Conservation (phyloP, 306 rosid species). For the Macrotyloma uniflorum region DNA sequence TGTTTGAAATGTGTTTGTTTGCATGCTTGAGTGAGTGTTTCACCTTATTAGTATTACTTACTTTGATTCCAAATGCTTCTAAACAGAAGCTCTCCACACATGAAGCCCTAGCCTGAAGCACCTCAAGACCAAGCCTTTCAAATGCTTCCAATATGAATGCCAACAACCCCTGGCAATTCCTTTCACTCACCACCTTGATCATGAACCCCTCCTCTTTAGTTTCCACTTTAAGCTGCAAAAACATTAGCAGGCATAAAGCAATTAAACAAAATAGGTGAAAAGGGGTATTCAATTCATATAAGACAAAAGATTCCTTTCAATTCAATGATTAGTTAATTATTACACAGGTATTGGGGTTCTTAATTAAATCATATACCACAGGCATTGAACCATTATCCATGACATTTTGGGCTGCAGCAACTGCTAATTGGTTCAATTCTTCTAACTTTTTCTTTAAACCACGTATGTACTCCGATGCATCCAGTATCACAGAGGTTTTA, state of each 20-base stretch:
- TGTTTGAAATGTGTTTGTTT: neutral
- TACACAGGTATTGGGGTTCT: neutral
- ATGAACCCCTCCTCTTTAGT: slow-evolving; percentile 46
- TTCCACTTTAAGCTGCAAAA: slow-evolving; percentile 53
- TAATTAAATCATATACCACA: slow-evolving; percentile 30
- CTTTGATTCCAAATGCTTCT: slow-evolving; percentile 53
- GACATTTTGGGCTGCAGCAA: neutral
- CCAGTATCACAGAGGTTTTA: slow-evolving; percentile 39
- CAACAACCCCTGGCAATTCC: slow-evolving; percentile 54
- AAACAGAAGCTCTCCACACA: slow-evolving; percentile 47
- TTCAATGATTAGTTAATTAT: neutral
- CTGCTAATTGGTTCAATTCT: slow-evolving; percentile 33
- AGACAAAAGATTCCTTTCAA: neutral
- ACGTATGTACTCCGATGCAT: slow-evolving; percentile 47
- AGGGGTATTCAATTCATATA: neutral
- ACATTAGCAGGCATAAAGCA: neutral
- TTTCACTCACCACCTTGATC: slow-evolving; percentile 44
- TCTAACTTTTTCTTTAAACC: slow-evolving; percentile 45
- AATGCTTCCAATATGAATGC: slow-evolving; percentile 60
- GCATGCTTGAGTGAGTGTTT: neutral
- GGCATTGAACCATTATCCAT: slow-evolving; percentile 39
- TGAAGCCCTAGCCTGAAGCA: slow-evolving; percentile 61
- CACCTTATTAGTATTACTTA: slow-evolving; percentile 23
- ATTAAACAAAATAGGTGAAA: neutral
- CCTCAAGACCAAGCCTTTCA: slow-evolving; percentile 62